Evolutionary conservation across 176 grass and related monocot genomes (phyloP), one percentile per base, ranked within the genome.

Genomic region (Avena sativa): DNA sequence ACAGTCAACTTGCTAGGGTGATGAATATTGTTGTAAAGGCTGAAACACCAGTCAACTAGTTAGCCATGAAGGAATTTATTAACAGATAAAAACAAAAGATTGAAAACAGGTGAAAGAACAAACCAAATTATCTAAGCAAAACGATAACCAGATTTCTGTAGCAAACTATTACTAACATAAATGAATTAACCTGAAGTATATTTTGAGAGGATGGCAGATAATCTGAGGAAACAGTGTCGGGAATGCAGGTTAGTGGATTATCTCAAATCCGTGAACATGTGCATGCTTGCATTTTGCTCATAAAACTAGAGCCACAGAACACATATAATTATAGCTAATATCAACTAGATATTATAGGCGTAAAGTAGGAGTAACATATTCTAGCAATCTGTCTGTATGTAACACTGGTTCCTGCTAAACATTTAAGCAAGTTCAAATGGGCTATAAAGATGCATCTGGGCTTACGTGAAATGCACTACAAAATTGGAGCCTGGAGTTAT

Each of bases 1-100:
- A 82, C 16, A 6, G 26, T 56, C 84, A 98, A 80, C 77, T 98
- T 98, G 88, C 94, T 96, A 52, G 97, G 97, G 75, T 86, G 85
- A 81, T 94, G 78, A 40, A 94, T 98, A 84, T 98, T 98, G 84
- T 98, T 96, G 89, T 96, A 94, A 57, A 98, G 92, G 76, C 97
- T 98, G 89, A 69, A 88, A 64, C 79, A 80, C 2, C 66, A 89
- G 10, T 68, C 21, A 78, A 85, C 19, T 81, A 36, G 57, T 91
- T 81, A 86, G 36, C 2, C 1, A 48, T 26, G 46, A 65, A 58
- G 34, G 71, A 80, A 70, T 83, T 69, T 19, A 74, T 56, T 9
- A 61, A 71, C 6, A 76, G 17, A 32, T 21, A n/a, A 34, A 12
- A 75, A 9, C 4, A 26, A 67, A 55, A 47, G 5, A 23, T 51